Conservation (phyloP, 768 basidiomycete genomes). For the Tylopilus sp. region DNA sequence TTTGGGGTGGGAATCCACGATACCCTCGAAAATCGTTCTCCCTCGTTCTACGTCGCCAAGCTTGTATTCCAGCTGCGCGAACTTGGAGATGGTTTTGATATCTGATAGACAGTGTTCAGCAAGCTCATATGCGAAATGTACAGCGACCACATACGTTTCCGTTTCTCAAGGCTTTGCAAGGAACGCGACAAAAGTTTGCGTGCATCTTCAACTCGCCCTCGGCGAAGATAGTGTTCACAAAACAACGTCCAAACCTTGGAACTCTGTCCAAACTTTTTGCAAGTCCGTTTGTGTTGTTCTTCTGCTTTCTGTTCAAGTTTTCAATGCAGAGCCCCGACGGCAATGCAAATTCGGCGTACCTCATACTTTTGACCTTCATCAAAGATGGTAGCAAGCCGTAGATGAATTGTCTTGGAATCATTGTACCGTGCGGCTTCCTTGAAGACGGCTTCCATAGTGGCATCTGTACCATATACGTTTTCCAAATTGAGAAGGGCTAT, state of each 20-base stretch:
- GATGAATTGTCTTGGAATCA: constrained; percentile 88
- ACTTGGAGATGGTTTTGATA: constrained; percentile 91
- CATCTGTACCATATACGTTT: constrained; percentile 85
- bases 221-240: constrained; percentile 76
- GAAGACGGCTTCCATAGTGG: constrained; percentile 76
- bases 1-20: constrained; percentile 93
- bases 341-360: no score
- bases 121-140: background rate
- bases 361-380: constrained; percentile 80
- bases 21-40: constrained; percentile 93
- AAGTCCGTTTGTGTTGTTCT: constrained; percentile 82
- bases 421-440: constrained; percentile 88
- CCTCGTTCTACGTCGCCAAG: constrained; percentile 92
- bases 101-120: constrained; percentile 45
- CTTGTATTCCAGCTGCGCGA: constrained; percentile 94
- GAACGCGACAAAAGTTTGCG: constrained; percentile 83
- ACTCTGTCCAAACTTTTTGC: constrained; percentile 92
- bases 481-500: constrained; percentile 94
- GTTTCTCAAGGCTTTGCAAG: constrained; percentile 87
- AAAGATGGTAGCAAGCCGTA: constrained; percentile 80
- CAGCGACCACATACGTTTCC: constrained; percentile 68
- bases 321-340: background rate
- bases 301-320: constrained; percentile 69
- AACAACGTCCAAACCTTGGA: constrained; percentile 93
- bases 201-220: constrained; percentile 72